A percentile compares a stretch with the other conserved stretches of the same genome.
phyloP scores from a whole-genome alignment of 495 filamentous ascomycete genomes.

The Aspergillus nanangensis region DNA sequence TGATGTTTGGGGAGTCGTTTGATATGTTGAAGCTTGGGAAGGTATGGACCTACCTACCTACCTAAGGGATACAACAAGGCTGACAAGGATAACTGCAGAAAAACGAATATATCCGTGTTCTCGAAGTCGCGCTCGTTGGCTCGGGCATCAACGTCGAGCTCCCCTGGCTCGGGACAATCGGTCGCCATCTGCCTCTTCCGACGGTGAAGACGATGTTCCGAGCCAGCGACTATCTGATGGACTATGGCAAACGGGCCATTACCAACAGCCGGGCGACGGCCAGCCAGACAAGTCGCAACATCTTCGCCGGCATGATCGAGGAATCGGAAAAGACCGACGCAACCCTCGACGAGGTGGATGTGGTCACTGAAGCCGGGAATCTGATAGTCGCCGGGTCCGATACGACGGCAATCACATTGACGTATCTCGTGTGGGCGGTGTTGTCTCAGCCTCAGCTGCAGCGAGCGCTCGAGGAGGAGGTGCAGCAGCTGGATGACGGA shows the following conservation, averaged over 20 bases:
- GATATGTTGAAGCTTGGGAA: constrained; percentile 37
- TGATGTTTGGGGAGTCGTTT: constrained; percentile 50
- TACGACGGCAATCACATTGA: constrained; percentile 37
- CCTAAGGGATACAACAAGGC: too few relatives aligned
- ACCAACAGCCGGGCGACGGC: constrained; percentile 6
- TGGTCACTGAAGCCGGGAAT: constrained; percentile 24
- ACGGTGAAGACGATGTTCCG: constrained; percentile 16
- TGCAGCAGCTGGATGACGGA: constrained; percentile 8
- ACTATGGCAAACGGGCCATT: constrained; percentile 6
- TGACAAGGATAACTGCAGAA: constrained; percentile 12
- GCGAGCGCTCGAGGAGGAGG: constrained; percentile 17
- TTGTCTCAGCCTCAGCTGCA: constrained; percentile 17
- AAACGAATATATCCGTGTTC: constrained; percentile 25
- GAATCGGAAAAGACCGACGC: constrained; percentile 23
- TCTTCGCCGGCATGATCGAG: constrained; percentile 22
- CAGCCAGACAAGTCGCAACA: constrained; percentile 2
- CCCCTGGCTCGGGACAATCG: constrained; percentile 13
- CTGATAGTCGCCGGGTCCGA: constrained; percentile 44
- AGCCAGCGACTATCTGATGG: constrained; percentile 5
- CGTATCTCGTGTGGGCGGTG: constrained; percentile 30
- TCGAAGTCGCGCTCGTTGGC: constrained; percentile 15
- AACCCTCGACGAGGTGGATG: constrained; percentile 24
- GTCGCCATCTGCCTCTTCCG: constrained; percentile 8
- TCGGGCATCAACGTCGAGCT: constrained; percentile 10
- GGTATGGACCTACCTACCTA: constrained; percentile 13